Evolutionary conservation across 1,139 yeast genomes (phyloP).

Genomic region (Sugiyamaella xylanicola): DNA sequence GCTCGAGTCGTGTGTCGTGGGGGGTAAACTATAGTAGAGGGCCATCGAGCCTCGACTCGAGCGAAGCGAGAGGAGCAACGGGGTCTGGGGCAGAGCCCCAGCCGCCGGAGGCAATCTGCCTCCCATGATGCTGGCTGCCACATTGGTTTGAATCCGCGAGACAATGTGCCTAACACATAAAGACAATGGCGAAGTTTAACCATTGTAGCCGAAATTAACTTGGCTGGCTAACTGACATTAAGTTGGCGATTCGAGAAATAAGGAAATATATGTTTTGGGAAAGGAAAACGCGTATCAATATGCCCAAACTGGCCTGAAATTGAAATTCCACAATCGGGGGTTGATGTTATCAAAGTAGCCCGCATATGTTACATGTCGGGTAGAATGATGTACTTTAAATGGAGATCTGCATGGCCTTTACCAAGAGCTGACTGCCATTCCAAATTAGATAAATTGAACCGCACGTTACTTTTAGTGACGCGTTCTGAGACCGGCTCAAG

Average conservation of each 20-base stretch:
- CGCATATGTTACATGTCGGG: not conserved
- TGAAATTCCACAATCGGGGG: not conserved
- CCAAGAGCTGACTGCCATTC: not conserved
- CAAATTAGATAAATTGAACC: slow-evolving; percentile 2
- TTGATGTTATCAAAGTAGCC: not conserved
- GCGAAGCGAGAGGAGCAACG: not conserved
- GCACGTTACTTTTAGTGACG: slow-evolving; percentile 1
- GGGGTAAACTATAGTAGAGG: not conserved
- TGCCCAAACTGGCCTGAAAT: not conserved
- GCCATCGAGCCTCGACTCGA: not conserved
- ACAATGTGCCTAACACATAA: not conserved
- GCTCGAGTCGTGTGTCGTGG: not conserved
- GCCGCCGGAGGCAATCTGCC: not conserved
- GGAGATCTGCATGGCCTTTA: slow-evolving; percentile 1
- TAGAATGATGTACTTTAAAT: not conserved
- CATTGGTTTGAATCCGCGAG: not conserved
- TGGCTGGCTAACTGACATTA: not conserved
- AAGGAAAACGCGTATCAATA: not conserved
- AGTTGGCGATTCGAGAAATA: not conserved
- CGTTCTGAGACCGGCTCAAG: too few relatives aligned
- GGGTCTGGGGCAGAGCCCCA: not conserved
- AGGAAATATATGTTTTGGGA: not conserved
- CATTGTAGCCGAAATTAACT: not conserved
- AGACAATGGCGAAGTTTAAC: not conserved
- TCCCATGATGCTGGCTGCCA: not conserved